Conservation (phyloP, 1,284 basidiomycete species). For the Puccinia triticina region DNA sequence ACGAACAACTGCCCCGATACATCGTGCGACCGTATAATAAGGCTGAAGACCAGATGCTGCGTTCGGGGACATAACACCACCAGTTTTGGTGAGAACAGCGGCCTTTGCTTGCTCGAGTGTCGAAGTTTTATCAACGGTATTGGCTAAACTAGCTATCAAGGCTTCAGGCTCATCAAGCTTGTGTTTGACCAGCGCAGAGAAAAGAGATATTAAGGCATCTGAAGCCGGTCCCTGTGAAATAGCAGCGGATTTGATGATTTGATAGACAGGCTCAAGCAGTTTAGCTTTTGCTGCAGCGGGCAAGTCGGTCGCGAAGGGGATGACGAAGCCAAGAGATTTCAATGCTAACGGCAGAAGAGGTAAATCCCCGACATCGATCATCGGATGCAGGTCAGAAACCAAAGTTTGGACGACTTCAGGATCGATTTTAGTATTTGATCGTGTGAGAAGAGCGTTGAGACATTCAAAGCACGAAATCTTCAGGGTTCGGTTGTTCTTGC, state of each 20-base stretch:
- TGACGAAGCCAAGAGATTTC: slow-evolving; percentile 70
- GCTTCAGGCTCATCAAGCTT: slow-evolving; percentile 28
- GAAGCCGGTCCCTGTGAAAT: slow-evolving; percentile 50
- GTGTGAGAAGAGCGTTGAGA: slow-evolving; percentile 72
- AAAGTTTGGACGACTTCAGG: slow-evolving; percentile 68
- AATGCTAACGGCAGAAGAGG: slow-evolving; percentile 76
- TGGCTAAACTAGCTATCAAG: slow-evolving; percentile 27
- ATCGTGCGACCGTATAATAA: slow-evolving; percentile 73
- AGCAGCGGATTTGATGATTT: slow-evolving; percentile 43
- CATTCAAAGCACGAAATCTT: slow-evolving; percentile 80
- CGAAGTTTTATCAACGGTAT: slow-evolving; percentile 31
- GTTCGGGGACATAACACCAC: slow-evolving; percentile 27
- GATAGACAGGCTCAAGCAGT: slow-evolving; percentile 40
- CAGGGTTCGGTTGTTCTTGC: slow-evolving; percentile 76
- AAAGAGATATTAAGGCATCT: slow-evolving; percentile 45
- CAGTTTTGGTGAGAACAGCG: slow-evolving; percentile 21
- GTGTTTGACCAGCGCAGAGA: slow-evolving; percentile 36
- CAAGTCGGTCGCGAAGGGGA: slow-evolving; percentile 69
- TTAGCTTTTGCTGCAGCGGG: slow-evolving; percentile 70
- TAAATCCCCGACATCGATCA: slow-evolving; percentile 74
- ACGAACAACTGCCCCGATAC: slow-evolving; percentile 66
- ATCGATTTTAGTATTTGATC: slow-evolving; percentile 72
- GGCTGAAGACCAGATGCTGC: slow-evolving; percentile 59
- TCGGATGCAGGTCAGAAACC: slow-evolving; percentile 73
- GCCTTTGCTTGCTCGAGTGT: slow-evolving; percentile 45